A percentile compares a stretch with the other conserved stretches of the same genome.
phyloP scores from a whole-genome alignment of 1,284 basidiomycete species.

The Ustilago loliicola region DNA sequence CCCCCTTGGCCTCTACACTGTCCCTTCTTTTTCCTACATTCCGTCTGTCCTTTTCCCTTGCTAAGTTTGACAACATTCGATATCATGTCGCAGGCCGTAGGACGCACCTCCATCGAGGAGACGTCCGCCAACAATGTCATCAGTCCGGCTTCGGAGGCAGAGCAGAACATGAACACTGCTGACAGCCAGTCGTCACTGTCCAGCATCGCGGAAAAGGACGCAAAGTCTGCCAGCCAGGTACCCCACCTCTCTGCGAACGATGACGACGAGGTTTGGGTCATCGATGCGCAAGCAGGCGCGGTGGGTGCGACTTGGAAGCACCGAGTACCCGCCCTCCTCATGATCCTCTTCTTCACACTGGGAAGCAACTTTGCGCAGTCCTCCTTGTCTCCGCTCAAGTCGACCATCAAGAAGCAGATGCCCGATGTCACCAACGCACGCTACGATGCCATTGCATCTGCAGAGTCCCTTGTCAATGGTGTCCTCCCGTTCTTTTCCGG shows the following conservation, averaged over 20 bases:
- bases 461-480: slow-evolving; percentile 72
- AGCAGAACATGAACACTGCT: neutral
- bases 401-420: slow-evolving; percentile 66
- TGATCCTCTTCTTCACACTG: slow-evolving; percentile 39
- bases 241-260: slow-evolving; percentile 14
- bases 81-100: slow-evolving; percentile 6
- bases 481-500: slow-evolving; percentile 72
- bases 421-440: slow-evolving; percentile 75
- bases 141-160: neutral
- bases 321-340: slow-evolving; percentile 31
- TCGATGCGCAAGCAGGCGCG: slow-evolving; percentile 27
- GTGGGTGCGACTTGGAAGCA: slow-evolving; percentile 43
- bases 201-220: slow-evolving; percentile 13
- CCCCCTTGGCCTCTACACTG: neutral
- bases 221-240: neutral
- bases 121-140: neutral
- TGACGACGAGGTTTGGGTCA: slow-evolving; percentile 1
- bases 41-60: neutral
- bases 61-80: neutral
- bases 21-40: neutral
- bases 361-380: slow-evolving; percentile 55
- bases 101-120: slow-evolving; percentile 3
- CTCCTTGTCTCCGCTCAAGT: slow-evolving; percentile 70
- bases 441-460: slow-evolving; percentile 73
- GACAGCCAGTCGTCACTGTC: slow-evolving; percentile 11